Percentiles rank a stretch among this genome's conserved stretches.
phyloP scores from a whole-genome alignment of 306 rosid species.

The Trifolium dubium region DNA sequence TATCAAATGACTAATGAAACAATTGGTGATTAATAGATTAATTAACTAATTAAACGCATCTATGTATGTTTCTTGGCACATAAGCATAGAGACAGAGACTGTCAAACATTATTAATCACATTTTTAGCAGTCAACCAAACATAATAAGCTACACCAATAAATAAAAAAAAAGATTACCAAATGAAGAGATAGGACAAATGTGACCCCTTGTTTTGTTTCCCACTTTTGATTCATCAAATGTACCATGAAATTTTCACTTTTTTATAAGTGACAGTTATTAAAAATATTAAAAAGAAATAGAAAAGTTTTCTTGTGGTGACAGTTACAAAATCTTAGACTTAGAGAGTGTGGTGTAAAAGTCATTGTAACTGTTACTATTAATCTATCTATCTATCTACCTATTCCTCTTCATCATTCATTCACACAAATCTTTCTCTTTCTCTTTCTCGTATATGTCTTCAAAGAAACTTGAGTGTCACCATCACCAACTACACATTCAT shows the following conservation, averaged over 20 bases:
- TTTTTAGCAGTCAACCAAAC: conserved; percentile 12
- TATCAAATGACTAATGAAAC: conserved; percentile 2
- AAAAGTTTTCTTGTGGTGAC: conserved; percentile 39
- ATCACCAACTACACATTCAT: conserved; percentile 59
- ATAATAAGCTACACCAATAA: neutral
- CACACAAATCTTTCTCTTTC: conserved; percentile 37
- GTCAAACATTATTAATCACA: neutral
- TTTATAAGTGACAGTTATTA: conserved; percentile 35
- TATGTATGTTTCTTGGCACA: neutral
- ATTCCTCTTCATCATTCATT: conserved; percentile 47
- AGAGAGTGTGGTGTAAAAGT: conserved; percentile 71
- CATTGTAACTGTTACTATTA: conserved; percentile 48
- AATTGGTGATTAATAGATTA: neutral
- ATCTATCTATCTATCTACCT: conserved; percentile 27
- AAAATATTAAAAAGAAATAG: conserved; percentile 36
- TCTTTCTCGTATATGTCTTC: conserved; percentile 32
- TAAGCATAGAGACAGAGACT: neutral
- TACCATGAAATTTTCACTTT: conserved; percentile 2
- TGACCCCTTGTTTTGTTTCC: conserved; percentile 22
- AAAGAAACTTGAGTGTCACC: conserved; percentile 49
- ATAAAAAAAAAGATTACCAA: neutral
- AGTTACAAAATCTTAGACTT: conserved; percentile 4
- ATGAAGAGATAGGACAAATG: conserved; percentile 28
- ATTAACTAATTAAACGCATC: conserved; percentile 1
- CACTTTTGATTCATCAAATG: conserved; percentile 19